These are phyloP conservation scores for Nothophaeocryptopus gaeumannii DNA, from an alignment of 2,329 filamentous ascomycete genomes.

Conservation along the genomic window DNA sequence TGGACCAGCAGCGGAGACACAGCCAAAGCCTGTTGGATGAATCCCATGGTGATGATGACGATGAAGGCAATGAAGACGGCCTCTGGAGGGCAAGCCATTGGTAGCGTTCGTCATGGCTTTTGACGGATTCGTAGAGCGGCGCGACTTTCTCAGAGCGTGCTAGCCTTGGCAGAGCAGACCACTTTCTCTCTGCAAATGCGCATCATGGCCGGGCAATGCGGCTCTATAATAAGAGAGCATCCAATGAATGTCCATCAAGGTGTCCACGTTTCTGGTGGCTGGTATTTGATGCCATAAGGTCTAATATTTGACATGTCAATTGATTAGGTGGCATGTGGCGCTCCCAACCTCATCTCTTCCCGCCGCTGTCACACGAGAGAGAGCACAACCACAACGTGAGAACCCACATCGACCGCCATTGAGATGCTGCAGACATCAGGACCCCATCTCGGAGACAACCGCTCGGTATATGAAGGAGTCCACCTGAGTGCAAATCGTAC, in stretches of 20 bases:
- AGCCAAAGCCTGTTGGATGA: slow-evolving; percentile 10
- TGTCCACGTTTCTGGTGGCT: not conserved
- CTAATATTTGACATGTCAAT: no score
- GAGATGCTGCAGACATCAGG: no score
- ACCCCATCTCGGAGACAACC: no score
- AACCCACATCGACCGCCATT: no score
- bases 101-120: slow-evolving; percentile 7
- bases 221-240: not conserved
- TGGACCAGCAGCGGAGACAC: slow-evolving; percentile 16
- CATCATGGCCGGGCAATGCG: no score
- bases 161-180: slow-evolving; percentile 3
- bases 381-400: no score
- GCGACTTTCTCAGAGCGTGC: slow-evolving; percentile 1
- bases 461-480: no score
- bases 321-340: no score
- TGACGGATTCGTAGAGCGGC: slow-evolving; percentile 1
- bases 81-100: not conserved
- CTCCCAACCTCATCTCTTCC: no score
- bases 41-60: slow-evolving; percentile 10
- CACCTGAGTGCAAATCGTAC: no score
- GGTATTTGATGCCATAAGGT: no score
- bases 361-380: no score
- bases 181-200: not conserved
- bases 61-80: slow-evolving; percentile 1
- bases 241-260: slow-evolving; percentile 7